Conservation (phyloP, 1,284 basidiomycete genomes). For the Athelia sp. region DNA sequence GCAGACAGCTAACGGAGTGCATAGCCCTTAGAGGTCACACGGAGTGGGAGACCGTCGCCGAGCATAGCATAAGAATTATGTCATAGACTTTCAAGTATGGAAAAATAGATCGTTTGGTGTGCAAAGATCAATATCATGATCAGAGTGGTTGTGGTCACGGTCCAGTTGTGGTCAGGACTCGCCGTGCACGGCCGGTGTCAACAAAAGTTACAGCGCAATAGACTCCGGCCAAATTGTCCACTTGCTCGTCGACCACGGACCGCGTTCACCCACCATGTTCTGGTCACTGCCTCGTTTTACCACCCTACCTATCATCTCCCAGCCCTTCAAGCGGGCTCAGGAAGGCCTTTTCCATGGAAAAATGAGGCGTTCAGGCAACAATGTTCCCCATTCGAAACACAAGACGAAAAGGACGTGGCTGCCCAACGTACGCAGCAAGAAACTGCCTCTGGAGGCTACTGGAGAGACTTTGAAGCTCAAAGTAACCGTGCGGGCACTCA, state of each 20-base stretch:
- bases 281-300: background rate
- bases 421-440: constrained; percentile 79
- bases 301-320: constrained; percentile 32
- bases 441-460: constrained; percentile 62
- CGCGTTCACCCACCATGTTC: background rate
- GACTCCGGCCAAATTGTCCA: background rate
- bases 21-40: too few species aligned
- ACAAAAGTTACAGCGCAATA: background rate
- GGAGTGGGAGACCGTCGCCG: too few species aligned
- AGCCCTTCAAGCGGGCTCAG: constrained; percentile 74
- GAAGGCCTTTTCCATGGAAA: constrained; percentile 79
- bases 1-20: too few species aligned
- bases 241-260: background rate
- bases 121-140: too few species aligned
- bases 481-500: constrained; percentile 69
- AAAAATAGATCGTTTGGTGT: too few species aligned
- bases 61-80: too few species aligned
- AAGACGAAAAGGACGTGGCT: constrained; percentile 91
- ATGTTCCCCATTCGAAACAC: constrained; percentile 85
- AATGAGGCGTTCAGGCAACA: constrained; percentile 80
- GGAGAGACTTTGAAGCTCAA: constrained; percentile 57
- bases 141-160: background rate
- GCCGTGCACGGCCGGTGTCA: background rate
- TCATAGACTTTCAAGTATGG: too few species aligned
- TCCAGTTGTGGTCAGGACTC: background rate